A percentile compares a stretch with the other conserved stretches of the same genome.
These are phyloP conservation scores for Tulasnella sp. DNA, from an alignment of 768 basidiomycete species.

Conservation along the genomic window DNA sequence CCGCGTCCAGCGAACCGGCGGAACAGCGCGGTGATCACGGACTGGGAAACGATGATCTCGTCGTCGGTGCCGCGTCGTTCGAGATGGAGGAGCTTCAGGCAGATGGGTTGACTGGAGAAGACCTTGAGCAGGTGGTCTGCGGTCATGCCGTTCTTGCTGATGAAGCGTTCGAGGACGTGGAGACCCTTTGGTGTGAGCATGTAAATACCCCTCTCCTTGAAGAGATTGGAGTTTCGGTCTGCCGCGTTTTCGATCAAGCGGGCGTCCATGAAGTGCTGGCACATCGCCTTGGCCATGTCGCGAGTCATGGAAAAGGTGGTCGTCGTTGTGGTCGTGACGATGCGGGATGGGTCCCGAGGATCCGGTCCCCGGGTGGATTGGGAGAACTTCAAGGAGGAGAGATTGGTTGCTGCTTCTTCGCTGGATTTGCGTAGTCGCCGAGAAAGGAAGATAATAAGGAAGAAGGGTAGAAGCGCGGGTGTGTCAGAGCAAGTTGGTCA, in stretches of 20 bases:
- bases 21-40: conserved; percentile 91
- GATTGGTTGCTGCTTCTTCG: conserved; percentile 90
- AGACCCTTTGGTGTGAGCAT: conserved; percentile 95
- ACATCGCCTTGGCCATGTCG: conserved; percentile 99
- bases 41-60: conserved; percentile 93
- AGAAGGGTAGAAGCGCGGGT: background rate
- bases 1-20: conserved; percentile 87
- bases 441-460: background rate
- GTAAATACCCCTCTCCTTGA: conserved; percentile 98
- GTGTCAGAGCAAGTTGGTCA: conserved; percentile 5
- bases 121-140: conserved; percentile 87
- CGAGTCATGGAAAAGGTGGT: conserved; percentile 99
- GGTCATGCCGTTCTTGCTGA: conserved; percentile 97
- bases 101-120: conserved; percentile 89
- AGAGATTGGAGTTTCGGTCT: conserved; percentile 79
- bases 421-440: conserved; percentile 42
- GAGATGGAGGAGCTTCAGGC: conserved; percentile 95
- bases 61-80: conserved; percentile 90
- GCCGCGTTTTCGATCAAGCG: conserved; percentile 95
- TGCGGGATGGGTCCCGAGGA: conserved; percentile 94
- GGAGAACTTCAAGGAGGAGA: conserved; percentile 95
- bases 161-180: conserved; percentile 98
- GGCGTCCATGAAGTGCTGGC: conserved; percentile 99
- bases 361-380: conserved; percentile 98
- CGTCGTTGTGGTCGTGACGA: conserved; percentile 98